Evolutionary conservation across 805 yeast species (phyloP).

Genomic region (Sugiyamaella marilandica): DNA sequence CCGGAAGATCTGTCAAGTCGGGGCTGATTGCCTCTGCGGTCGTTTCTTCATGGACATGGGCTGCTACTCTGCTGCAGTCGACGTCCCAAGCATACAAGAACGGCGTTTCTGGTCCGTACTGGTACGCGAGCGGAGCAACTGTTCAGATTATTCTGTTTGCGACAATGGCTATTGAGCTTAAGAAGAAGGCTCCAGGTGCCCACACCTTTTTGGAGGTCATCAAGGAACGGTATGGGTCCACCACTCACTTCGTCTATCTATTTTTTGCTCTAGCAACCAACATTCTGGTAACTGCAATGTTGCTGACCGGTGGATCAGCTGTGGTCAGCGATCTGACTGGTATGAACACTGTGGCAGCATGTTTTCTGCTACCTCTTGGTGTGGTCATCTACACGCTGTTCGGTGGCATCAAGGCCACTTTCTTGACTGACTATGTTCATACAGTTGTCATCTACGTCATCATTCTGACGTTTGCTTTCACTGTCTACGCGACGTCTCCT

Average conservation of each 20-base stretch:
- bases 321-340: slow-evolving; percentile 79
- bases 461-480: slow-evolving; percentile 74
- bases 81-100: slow-evolving; percentile 72
- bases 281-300: slow-evolving; percentile 87
- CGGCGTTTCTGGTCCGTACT: slow-evolving; percentile 78
- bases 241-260: slow-evolving; percentile 55
- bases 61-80: slow-evolving; percentile 70
- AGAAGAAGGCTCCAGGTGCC: slow-evolving; percentile 84
- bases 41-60: slow-evolving; percentile 93
- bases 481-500: slow-evolving; percentile 65
- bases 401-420: slow-evolving; percentile 82
- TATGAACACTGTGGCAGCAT: slow-evolving; percentile 73
- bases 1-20: slow-evolving; percentile 82
- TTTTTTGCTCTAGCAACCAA: slow-evolving; percentile 85
- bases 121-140: slow-evolving; percentile 88
- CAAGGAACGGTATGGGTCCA: slow-evolving; percentile 72
- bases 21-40: slow-evolving; percentile 87
- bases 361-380: slow-evolving; percentile 77
- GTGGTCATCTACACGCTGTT: slow-evolving; percentile 68
- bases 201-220: slow-evolving; percentile 88
- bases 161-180: slow-evolving; percentile 80
- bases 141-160: slow-evolving; percentile 86
- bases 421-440: slow-evolving; percentile 73
- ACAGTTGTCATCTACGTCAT: slow-evolving; percentile 77
- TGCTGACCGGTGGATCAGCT: slow-evolving; percentile 86